Evolutionary conservation across 2,329 filamentous ascomycete species (phyloP), one percentile per base, ranked within the genome.

Genomic region (Trichoderma sp.): DNA sequence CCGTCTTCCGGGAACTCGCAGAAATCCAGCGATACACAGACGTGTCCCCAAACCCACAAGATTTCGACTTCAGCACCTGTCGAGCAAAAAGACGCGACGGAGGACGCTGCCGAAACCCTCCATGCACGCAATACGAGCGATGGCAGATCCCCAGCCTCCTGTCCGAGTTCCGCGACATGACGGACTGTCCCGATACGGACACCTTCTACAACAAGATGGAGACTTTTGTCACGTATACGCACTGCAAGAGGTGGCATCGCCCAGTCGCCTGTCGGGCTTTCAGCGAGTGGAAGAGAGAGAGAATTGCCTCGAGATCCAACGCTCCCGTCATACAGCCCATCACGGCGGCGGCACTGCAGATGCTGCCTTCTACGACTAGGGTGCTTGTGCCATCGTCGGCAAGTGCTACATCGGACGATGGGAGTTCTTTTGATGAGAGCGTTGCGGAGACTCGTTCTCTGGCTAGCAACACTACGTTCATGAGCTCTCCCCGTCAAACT

Each of bases 161-260:
- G 6, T 15, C 24, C 12, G 58, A 61, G 21, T 61, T 61, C 24
- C 58, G 24, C 7, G 47, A 30, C 6, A 61, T 52, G 47, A 52
- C 47, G 10, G 58, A 52, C 17, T 61, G 39, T 9, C 58, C 58
- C 9, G 58, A 61, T 44, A 52, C 58, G 5, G 58, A 61, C 10
- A 61, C 34, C 14, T 61, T 61, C 12, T 44, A 61, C 14, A 26
- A 41, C 21, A 52, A 61, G 19, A 28, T 61, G n/a, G 34, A 61
- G 28, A 52, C 58, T n/a, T 61, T 52, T 15, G 28, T 61, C 15
- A 61, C 58, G 2, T 61, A 61, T 43, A 43, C 58, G 4, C 58
- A 61, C 43, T 61, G 58, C 3, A 61, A 61, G 34, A 52, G 58
- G 26, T 61, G 58, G 58, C 58, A 61, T 44, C 58, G 58, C 0